Evolutionary conservation across 805 yeast genomes (phyloP).

Genomic region (Kodamaea restingae): DNA sequence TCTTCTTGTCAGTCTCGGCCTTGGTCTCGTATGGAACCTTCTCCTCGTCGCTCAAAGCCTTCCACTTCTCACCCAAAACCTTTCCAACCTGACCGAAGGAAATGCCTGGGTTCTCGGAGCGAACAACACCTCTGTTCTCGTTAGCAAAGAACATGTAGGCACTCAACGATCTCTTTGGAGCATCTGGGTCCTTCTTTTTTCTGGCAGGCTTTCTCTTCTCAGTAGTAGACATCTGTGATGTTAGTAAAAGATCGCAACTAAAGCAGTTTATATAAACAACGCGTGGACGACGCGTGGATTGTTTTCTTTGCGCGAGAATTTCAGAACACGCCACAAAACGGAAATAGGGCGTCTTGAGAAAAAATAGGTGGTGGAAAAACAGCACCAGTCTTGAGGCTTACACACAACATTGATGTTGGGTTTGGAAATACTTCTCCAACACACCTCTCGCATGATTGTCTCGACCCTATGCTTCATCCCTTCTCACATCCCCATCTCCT

Average conservation of each 20-base stretch:
- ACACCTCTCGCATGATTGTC: too few relatives aligned
- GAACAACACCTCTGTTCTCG: conserved; percentile 92
- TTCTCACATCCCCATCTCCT: not conserved
- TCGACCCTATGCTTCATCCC: too few relatives aligned
- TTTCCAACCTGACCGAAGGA: conserved; percentile 95
- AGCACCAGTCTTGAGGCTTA: too few relatives aligned
- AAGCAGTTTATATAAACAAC: not conserved
- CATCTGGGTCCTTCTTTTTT: conserved; percentile 82
- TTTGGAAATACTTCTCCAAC: too few relatives aligned
- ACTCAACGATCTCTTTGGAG: conserved; percentile 97
- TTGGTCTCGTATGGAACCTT: conserved; percentile 87
- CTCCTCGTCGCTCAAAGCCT: conserved; percentile 76
- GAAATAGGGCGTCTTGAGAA: too few relatives aligned
- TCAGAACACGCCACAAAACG: conserved; percentile 2
- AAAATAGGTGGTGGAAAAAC: too few relatives aligned
- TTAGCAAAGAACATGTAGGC: conserved; percentile 99
- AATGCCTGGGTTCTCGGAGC: conserved; percentile 95
- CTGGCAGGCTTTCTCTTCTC: conserved; percentile 43
- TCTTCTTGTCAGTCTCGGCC: conserved; percentile 95
- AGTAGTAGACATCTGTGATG: conserved; percentile 16
- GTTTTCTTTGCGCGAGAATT: not conserved
- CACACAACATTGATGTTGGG: too few relatives aligned
- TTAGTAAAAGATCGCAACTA: conserved; percentile 7
- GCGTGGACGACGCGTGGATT: not conserved
- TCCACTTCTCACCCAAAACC: conserved; percentile 95